Base-by-base conservation (phyloP, 192 early-diverging fungal genomes). In the Helicostylum pulchrum region DNA sequence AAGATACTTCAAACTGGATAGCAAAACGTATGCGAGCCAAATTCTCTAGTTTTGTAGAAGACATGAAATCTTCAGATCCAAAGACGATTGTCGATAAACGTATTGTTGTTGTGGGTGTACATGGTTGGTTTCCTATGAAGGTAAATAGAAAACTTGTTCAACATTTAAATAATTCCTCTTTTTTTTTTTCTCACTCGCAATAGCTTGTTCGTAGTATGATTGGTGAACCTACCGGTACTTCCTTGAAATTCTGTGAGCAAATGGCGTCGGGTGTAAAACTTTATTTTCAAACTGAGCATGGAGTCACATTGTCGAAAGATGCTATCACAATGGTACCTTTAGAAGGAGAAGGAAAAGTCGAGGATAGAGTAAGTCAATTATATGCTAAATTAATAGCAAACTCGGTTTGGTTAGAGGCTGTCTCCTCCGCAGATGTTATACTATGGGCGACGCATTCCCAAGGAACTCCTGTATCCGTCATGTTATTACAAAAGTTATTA, bases 151-250 rank as follows among this genome's bases (percentile, higher is more conserved):
- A 82, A 17, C 26, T 26, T 26, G 26, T 26, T 26, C 0, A 70
- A 76, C 32, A 59, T 65, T 43, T 62, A 52, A 51, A 26, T 31
- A 60, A 51, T 46, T 45, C 21, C 42, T 34, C 26, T 32, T 39
- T 15, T 39, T 43, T 42, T n/a, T 11, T 51, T 15, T 44, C 39
- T 64, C 3, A 15, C 45, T n/a, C 17, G 6, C 7, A 20, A 36
- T 56, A 75, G 74, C 80, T 85, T 58, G 79, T 90, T 31, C 77
- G 85, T 57, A 84, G 80, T 65, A 83, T 95, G 43, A 86, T 94
- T 47, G 96, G 96, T 8, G 93, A 94, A 71, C 96, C 95, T 4
- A 96, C 94, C 2, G 96, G 96, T 4, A 97, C 92, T 14, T 94
- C 92, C 17, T 74, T 73, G 19, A 87, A 88, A 64, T 99, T 99